These are phyloP conservation scores for Xerocomellus chrysenteron DNA, from an alignment of 768 basidiomycete genomes.

Conservation along the genomic window DNA sequence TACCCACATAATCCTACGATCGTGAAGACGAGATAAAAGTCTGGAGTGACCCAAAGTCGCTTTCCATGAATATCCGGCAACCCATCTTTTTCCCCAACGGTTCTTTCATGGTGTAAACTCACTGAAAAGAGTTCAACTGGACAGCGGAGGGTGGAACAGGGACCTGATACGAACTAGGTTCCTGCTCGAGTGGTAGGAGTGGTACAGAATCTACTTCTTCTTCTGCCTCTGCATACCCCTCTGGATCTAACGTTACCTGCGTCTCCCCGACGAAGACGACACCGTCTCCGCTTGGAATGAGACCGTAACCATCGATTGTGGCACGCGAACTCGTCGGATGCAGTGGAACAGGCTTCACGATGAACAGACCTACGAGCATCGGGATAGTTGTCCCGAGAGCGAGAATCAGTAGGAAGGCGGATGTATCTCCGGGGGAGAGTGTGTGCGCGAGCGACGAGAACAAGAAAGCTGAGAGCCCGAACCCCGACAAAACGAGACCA, in stretches of 20 bases:
- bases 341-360: slow-evolving; percentile 66
- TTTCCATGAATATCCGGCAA: slow-evolving; percentile 54
- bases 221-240: slow-evolving; percentile 14
- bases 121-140: slow-evolving; percentile 23
- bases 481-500: slow-evolving; percentile 80
- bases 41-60: slow-evolving; percentile 47
- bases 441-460: slow-evolving; percentile 76
- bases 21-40: slow-evolving; percentile 64
- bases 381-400: slow-evolving; percentile 76
- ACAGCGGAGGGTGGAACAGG: slow-evolving; percentile 16
- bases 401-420: slow-evolving; percentile 72
- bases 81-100: slow-evolving; percentile 20
- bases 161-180: slow-evolving; percentile 22
- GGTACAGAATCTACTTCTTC: slow-evolving; percentile 20
- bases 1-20: slow-evolving; percentile 58
- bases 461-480: slow-evolving; percentile 88
- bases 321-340: slow-evolving; percentile 33
- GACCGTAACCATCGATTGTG: slow-evolving; percentile 18
- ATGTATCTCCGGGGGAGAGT: slow-evolving; percentile 75
- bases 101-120: not conserved
- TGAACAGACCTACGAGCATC: slow-evolving; percentile 72
- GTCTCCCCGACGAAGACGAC: slow-evolving; percentile 26
- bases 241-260: slow-evolving; percentile 7
- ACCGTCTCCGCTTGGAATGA: slow-evolving; percentile 15
- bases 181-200: slow-evolving; percentile 20